Conservation (phyloP, 371 early-diverging fungal species). For the Rhizomucor pusillus region DNA sequence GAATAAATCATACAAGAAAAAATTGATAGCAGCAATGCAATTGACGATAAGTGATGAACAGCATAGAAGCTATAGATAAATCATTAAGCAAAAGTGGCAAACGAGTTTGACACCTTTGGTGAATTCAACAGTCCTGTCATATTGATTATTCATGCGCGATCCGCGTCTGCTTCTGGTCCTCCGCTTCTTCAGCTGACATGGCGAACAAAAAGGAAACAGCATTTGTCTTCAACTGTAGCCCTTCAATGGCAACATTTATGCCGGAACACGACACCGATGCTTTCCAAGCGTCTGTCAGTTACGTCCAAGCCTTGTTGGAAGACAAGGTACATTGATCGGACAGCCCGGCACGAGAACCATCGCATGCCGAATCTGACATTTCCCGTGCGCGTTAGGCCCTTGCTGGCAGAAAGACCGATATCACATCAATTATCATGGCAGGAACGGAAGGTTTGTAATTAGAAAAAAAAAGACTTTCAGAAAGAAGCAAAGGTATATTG, state of each 20-base stretch:
- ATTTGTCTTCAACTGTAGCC: constrained; percentile 57
- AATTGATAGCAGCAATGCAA: too few species aligned
- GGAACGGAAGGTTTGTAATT: constrained; percentile 33
- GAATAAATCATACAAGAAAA: too few species aligned
- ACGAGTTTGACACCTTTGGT: too few species aligned
- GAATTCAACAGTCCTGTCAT: too few species aligned
- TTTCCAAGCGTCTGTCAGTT: constrained; percentile 43
- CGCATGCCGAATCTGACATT: constrained; percentile 22
- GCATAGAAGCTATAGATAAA: too few species aligned
- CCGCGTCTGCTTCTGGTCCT: too few species aligned
- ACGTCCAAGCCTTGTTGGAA: constrained; percentile 33
- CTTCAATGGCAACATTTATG: constrained; percentile 43
- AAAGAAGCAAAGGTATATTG: too few species aligned
- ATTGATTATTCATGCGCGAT: too few species aligned
- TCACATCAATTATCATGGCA: constrained; percentile 31
- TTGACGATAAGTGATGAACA: too few species aligned
- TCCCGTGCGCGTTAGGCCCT: constrained; percentile 17
- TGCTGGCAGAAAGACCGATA: constrained; percentile 36
- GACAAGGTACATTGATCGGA: constrained; percentile 31
- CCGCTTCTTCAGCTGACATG: too few species aligned
- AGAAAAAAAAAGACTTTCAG: too few species aligned
- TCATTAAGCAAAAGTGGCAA: too few species aligned
- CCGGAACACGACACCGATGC: constrained; percentile 26
- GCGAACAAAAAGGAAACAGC: constrained; percentile 55
- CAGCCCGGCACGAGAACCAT: constrained; percentile 11